Conservation (phyloP, 495 filamentous ascomycete species). For the Trichoderma orchidacearum region DNA sequence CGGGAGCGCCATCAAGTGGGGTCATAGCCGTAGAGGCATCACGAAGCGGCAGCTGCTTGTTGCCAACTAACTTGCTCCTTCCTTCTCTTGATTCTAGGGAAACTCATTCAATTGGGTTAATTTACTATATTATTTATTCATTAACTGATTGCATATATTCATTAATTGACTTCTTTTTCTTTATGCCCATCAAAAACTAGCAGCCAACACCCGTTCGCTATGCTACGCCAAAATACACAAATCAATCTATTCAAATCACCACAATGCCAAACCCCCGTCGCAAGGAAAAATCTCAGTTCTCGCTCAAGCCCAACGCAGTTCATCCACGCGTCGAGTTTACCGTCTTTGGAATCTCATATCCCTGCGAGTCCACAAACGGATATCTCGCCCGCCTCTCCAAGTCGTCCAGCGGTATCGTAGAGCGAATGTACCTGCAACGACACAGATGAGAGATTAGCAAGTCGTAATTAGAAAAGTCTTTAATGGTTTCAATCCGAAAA, state of each 20-base stretch:
- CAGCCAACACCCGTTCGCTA: not conserved
- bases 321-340: not conserved
- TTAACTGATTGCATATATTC: no score
- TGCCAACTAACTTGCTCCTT: no score
- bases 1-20: not conserved
- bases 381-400: conserved; percentile 51
- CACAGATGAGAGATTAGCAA: not conserved
- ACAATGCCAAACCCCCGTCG: no score
- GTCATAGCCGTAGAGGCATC: no score
- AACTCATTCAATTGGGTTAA: no score
- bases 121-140: no score
- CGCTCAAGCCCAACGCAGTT: no score
- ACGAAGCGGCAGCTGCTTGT: no score
- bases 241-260: not conserved
- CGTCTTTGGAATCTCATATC: conserved; percentile 20
- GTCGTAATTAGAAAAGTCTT: not conserved
- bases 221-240: not conserved
- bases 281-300: not conserved
- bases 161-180: not conserved
- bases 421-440: conserved; percentile 46
- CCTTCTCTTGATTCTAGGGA: no score
- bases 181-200: not conserved
- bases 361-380: conserved; percentile 48
- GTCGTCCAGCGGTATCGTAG: conserved; percentile 53
- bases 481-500: not conserved